A percentile compares a stretch with the other conserved stretches of the same genome.
Evolutionary conservation across 192 early-diverging fungal genomes (phyloP).

Genomic region (Coemansia sp.): DNA sequence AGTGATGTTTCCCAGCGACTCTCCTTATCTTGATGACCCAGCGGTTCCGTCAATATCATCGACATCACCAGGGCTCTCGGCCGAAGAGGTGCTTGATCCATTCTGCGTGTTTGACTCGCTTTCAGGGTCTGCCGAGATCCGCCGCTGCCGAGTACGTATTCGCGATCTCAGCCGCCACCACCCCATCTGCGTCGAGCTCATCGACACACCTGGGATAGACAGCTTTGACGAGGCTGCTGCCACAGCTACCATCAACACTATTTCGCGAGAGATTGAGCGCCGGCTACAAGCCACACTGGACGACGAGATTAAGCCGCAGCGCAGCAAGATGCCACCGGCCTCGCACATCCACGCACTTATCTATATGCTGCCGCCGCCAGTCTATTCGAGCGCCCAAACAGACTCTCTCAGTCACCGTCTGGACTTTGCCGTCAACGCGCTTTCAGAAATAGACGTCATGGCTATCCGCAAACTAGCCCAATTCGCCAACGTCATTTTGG

Average conservation of each 20-base stretch:
- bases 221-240: constrained; percentile 21
- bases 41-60: not conserved
- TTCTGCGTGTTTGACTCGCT: constrained; percentile 55
- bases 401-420: constrained; percentile 39
- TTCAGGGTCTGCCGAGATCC: constrained; percentile 28
- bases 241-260: constrained; percentile 18
- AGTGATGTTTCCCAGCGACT: constrained; percentile 11
- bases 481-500: constrained; percentile 42
- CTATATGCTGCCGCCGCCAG: constrained; percentile 51
- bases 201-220: constrained; percentile 55
- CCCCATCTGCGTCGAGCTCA: constrained; percentile 35
- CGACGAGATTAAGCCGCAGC: constrained; percentile 35
- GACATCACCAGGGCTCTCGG: not conserved
- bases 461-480: constrained; percentile 36
- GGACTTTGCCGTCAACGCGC: constrained; percentile 28
- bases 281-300: constrained; percentile 33
- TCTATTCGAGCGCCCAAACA: constrained; percentile 29
- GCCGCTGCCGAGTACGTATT: constrained; percentile 25
- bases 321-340: constrained; percentile 13
- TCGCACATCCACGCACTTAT: constrained; percentile 42
- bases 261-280: constrained; percentile 42
- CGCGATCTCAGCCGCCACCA: constrained; percentile 18
- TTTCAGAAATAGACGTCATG: constrained; percentile 26
- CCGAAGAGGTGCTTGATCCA: constrained; percentile 44
- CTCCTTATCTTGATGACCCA: not conserved